Conservation (phyloP, 768 basidiomycete genomes). For the Lyophyllum shimeji region DNA sequence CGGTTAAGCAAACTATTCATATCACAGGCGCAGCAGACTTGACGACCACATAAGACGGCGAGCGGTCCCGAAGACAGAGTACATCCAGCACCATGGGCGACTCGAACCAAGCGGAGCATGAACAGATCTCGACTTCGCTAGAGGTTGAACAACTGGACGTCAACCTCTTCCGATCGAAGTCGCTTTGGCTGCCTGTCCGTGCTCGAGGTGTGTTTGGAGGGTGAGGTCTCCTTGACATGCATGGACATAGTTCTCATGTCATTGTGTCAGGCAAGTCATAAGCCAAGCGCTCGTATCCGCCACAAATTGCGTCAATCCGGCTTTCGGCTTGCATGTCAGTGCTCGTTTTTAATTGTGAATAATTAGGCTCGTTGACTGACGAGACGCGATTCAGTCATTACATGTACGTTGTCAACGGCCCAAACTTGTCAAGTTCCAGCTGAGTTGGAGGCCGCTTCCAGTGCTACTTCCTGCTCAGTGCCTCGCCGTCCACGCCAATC, state of each 20-base stretch:
- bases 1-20: neutral
- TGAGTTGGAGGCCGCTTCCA: constrained; percentile 24
- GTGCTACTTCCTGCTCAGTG: constrained; percentile 83
- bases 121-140: constrained; percentile 69
- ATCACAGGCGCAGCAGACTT: neutral
- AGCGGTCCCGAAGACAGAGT: neutral
- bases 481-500: constrained; percentile 70
- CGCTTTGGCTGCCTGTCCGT: constrained; percentile 58
- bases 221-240: constrained; percentile 24
- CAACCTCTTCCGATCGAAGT: constrained; percentile 77
- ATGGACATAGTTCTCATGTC: neutral
- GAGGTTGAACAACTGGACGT: constrained; percentile 79
- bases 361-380: neutral
- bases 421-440: neutral
- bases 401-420: constrained; percentile 50
- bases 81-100: constrained; percentile 21
- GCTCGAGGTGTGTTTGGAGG: constrained; percentile 84
- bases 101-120: constrained; percentile 56
- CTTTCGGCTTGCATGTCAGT: constrained; percentile 72
- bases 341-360: neutral
- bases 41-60: neutral
- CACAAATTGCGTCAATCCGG: constrained; percentile 67
- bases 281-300: constrained; percentile 84
- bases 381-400: constrained; percentile 45
- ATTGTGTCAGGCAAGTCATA: constrained; percentile 64